Evolutionary conservation across 306 rosid genomes (phyloP).

Genomic region (Medicago truncatula): DNA sequence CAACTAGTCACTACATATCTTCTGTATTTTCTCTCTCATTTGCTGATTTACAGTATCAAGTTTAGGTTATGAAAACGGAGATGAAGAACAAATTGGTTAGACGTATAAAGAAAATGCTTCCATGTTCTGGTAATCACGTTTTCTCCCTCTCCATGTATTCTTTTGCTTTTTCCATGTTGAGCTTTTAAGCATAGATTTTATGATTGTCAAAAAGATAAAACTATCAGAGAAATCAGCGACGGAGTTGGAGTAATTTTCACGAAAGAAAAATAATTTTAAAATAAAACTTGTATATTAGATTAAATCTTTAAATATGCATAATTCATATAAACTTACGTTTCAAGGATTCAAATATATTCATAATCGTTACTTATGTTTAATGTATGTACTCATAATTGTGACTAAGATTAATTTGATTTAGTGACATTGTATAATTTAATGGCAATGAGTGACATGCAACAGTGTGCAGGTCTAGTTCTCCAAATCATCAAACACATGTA

Average conservation of each 20-base stretch:
- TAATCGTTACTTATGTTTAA: neutral
- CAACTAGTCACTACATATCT: neutral
- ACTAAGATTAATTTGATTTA: neutral
- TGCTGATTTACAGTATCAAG: slow-evolving; percentile 12
- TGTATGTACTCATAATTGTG: neutral
- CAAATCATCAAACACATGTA: slow-evolving; percentile 30
- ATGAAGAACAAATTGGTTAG: slow-evolving; percentile 52
- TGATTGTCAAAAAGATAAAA: no score
- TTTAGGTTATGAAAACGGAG: neutral
- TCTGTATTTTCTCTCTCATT: neutral
- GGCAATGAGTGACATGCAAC: slow-evolving; percentile 21
- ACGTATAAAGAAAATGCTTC: slow-evolving; percentile 50
- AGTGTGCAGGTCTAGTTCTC: slow-evolving; percentile 30
- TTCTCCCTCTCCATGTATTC: no score
- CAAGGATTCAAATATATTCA: no score
- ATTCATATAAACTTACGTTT: no score
- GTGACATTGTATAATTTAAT: neutral
- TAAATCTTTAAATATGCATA: no score
- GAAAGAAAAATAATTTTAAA: no score
- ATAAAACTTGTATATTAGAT: no score
- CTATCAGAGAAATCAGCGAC: no score
- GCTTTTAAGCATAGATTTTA: no score
- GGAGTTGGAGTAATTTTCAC: no score
- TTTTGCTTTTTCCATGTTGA: no score
- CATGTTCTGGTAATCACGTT: slow-evolving; percentile 46